Conservation (phyloP, 23 red algal species). For the Agarophyton chilense region DNA sequence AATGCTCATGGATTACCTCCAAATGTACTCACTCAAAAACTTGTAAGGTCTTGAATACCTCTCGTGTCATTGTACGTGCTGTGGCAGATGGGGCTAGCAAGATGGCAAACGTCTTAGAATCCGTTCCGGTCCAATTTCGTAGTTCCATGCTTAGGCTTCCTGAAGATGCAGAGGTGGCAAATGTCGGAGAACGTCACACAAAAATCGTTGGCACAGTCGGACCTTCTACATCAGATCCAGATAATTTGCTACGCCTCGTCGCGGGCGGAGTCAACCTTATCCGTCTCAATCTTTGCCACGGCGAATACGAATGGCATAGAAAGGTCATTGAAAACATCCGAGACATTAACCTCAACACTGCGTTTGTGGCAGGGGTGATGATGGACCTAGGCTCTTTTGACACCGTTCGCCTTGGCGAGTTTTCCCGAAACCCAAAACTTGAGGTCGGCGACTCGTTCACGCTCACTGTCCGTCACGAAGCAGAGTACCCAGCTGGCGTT, state of each 20-base stretch:
- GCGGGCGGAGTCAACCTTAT: slow-evolving; percentile 84
- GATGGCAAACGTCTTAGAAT: slow-evolving; percentile 66
- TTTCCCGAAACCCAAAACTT: slow-evolving; percentile 68
- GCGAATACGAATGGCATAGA: slow-evolving; percentile 91
- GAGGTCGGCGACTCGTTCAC: slow-evolving; percentile 79
- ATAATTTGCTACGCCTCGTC: slow-evolving; percentile 79
- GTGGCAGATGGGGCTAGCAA: slow-evolving; percentile 11
- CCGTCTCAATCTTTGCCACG: slow-evolving; percentile 91
- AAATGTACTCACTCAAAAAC: not conserved
- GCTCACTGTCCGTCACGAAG: slow-evolving; percentile 88
- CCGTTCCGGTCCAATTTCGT: slow-evolving; percentile 56
- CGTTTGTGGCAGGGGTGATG: slow-evolving; percentile 91
- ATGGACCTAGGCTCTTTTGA: slow-evolving; percentile 95
- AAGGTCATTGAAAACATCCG: slow-evolving; percentile 80
- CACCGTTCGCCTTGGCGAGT: slow-evolving; percentile 89
- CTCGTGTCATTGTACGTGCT: not conserved
- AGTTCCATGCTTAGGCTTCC: slow-evolving; percentile 66
- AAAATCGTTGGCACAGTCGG: slow-evolving; percentile 99
- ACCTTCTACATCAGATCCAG: slow-evolving; percentile 70
- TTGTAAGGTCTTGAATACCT: not conserved
- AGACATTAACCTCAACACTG: slow-evolving; percentile 83
- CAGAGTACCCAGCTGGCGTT: slow-evolving; percentile 83
- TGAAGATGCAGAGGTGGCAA: slow-evolving; percentile 60
- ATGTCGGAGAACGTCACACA: slow-evolving; percentile 65
- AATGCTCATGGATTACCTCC: not conserved